These are phyloP conservation scores for Cryptococcus amylolentus DNA, from an alignment of 1,284 basidiomycete species.

Conservation along the genomic window DNA sequence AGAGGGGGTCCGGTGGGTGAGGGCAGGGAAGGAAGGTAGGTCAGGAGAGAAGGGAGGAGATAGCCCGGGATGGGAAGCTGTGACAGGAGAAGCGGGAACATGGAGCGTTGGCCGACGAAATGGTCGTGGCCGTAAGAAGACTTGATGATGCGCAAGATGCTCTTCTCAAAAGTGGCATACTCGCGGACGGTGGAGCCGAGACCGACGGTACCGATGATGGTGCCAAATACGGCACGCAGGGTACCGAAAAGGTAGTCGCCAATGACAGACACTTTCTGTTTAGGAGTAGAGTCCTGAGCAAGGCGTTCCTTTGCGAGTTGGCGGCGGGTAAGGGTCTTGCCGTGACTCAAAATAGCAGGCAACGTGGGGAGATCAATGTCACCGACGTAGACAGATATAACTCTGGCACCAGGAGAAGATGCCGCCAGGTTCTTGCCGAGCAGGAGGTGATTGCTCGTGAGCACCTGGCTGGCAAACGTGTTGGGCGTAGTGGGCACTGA, in stretches of 20 bases:
- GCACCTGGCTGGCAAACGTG: constrained; percentile 42
- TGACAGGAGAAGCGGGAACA: constrained; percentile 27
- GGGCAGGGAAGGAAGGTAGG: constrained; percentile 26
- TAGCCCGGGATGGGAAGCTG: constrained; percentile 22
- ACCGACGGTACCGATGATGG: constrained; percentile 22
- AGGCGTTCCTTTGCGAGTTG: constrained; percentile 31
- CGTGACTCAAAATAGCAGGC: constrained; percentile 32
- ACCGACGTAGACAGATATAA: constrained; percentile 40
- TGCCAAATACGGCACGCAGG: constrained; percentile 17
- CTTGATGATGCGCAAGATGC: constrained; percentile 33
- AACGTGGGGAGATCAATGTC: constrained; percentile 37
- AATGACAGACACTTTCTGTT: constrained; percentile 29
- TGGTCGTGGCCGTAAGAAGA: constrained; percentile 11
- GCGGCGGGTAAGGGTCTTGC: constrained; percentile 24
- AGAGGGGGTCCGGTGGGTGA: constrained; percentile 27
- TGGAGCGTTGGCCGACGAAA: constrained; percentile 33
- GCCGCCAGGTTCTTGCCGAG: constrained; percentile 39
- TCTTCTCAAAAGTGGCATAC: constrained; percentile 33
- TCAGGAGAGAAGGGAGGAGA: constrained; percentile 22
- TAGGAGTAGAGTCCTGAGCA: constrained; percentile 16
- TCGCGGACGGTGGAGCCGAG: constrained; percentile 28
- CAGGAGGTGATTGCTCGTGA: constrained; percentile 39
- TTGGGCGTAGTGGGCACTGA: constrained; percentile 38
- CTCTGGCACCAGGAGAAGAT: constrained; percentile 18
- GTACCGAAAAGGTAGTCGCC: constrained; percentile 30